Evolutionary conservation across 2,329 filamentous ascomycete species (phyloP).

Genomic region (Sclerotinia spermophila): DNA sequence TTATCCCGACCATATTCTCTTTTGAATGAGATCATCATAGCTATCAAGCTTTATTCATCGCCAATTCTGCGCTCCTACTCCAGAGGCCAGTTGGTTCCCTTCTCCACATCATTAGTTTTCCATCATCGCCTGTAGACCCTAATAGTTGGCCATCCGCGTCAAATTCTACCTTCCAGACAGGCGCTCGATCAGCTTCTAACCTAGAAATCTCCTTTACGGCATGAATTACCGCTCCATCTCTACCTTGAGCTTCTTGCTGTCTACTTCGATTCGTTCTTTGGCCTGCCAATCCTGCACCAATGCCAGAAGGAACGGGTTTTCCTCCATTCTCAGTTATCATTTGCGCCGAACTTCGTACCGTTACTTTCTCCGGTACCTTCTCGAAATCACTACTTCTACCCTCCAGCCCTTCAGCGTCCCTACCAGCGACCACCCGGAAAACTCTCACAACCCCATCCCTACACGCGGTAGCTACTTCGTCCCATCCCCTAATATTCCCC

Average conservation of each 20-base stretch:
- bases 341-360: constrained; percentile 29
- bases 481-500: constrained; percentile 84
- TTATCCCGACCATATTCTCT: background rate
- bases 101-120: constrained; percentile 59
- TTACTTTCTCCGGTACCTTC: constrained; percentile 27
- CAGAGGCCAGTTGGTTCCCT: constrained; percentile 41
- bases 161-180: constrained; percentile 73
- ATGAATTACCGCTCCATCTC: constrained; percentile 65
- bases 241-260: constrained; percentile 43
- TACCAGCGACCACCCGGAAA: constrained; percentile 68
- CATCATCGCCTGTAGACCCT: constrained; percentile 74
- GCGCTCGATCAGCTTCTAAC: constrained; percentile 63
- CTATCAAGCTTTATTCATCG: constrained; percentile 27
- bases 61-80: constrained; percentile 36
- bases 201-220: constrained; percentile 59
- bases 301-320: constrained; percentile 46
- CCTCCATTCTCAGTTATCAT: constrained; percentile 26
- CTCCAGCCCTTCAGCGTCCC: constrained; percentile 37
- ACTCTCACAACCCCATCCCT: constrained; percentile 88
- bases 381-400: constrained; percentile 36
- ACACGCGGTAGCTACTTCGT: constrained; percentile 85
- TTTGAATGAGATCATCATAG: background rate
- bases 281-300: constrained; percentile 50
- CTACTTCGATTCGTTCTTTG: constrained; percentile 43
- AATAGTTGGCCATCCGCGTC: constrained; percentile 68